phyloP scores from a whole-genome alignment of 352 stramenopile species.

The Globisporangium nagaii region DNA sequence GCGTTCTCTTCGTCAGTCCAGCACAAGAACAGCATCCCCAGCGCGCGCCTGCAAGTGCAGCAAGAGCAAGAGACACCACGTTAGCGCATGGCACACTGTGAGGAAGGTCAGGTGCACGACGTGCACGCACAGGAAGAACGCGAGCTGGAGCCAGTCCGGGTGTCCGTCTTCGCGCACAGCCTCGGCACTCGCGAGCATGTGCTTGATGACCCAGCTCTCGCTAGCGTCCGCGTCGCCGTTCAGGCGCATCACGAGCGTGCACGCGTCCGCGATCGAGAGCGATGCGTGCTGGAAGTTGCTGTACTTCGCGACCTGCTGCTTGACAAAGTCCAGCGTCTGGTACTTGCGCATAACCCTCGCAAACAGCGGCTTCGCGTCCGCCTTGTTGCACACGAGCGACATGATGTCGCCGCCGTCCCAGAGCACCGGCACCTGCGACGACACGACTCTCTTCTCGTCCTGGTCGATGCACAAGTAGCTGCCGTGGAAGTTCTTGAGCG shows the following conservation, averaged over 20 bases:
- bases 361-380: slow-evolving; percentile 37
- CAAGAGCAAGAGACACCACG: neutral
- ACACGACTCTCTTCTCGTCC: slow-evolving; percentile 28
- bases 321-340: slow-evolving; percentile 53
- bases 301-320: slow-evolving; percentile 39
- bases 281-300: slow-evolving; percentile 39
- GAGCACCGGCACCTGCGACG: slow-evolving; percentile 41
- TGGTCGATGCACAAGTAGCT: slow-evolving; percentile 72
- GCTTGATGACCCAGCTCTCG: slow-evolving; percentile 60
- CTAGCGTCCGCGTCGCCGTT: slow-evolving; percentile 40
- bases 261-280: slow-evolving; percentile 57
- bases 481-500: slow-evolving; percentile 73
- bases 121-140: slow-evolving; percentile 53
- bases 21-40: slow-evolving; percentile 72
- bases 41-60: slow-evolving; percentile 25
- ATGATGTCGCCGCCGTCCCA: slow-evolving; percentile 73
- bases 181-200: slow-evolving; percentile 63
- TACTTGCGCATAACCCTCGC: slow-evolving; percentile 74
- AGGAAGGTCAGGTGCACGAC: too few species aligned
- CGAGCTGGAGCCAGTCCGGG: slow-evolving; percentile 78
- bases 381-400: slow-evolving; percentile 73
- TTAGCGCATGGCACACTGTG: neutral
- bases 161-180: slow-evolving; percentile 60
- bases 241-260: slow-evolving; percentile 49
- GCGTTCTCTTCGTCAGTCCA: slow-evolving; percentile 71